phyloP scores from a whole-genome alignment of 208 protist genomes.

The Balamuthia mandrillaris region DNA sequence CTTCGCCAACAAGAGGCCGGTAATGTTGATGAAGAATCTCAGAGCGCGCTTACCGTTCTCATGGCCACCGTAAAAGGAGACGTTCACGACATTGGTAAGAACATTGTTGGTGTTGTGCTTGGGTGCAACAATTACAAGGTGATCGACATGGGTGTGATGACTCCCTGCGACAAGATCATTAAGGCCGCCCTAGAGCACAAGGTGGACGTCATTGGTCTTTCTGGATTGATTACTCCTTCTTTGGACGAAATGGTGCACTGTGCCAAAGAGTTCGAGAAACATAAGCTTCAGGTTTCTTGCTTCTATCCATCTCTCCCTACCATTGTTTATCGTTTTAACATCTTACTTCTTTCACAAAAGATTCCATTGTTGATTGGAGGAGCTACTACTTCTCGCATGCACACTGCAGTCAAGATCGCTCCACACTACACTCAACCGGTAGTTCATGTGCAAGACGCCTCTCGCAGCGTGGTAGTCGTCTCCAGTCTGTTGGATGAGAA shows the following conservation, averaged over 20 bases:
- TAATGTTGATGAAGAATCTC: not conserved
- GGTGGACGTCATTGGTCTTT: conserved; percentile 88
- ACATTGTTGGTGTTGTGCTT: conserved; percentile 93
- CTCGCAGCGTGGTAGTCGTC: conserved; percentile 83
- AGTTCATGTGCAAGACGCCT: conserved; percentile 93
- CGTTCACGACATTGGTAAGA: conserved; percentile 97
- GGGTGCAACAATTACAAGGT: conserved; percentile 94
- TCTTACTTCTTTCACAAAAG: not conserved
- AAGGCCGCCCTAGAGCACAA: conserved; percentile 76
- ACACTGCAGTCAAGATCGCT: conserved; percentile 94
- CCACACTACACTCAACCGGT: conserved; percentile 78
- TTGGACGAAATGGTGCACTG: conserved; percentile 94
- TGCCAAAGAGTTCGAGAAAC: conserved; percentile 86
- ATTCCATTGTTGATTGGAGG: conserved; percentile 90
- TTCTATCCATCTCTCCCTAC: not conserved
- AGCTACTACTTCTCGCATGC: conserved; percentile 92
- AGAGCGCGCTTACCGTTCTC: conserved; percentile 65
- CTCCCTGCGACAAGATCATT: conserved; percentile 86
- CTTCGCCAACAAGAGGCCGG: not conserved
- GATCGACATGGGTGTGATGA: conserved; percentile 92
- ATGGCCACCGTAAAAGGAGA: conserved; percentile 96
- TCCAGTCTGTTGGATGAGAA: conserved; percentile 53
- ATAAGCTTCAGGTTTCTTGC: conserved; percentile 60
- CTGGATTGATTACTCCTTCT: conserved; percentile 94
- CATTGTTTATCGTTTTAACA: not conserved